Percentiles rank a stretch among this genome's conserved stretches.
These are phyloP conservation scores for Termitomyces sp. DNA, from an alignment of 768 basidiomycete species.

Conservation along the genomic window DNA sequence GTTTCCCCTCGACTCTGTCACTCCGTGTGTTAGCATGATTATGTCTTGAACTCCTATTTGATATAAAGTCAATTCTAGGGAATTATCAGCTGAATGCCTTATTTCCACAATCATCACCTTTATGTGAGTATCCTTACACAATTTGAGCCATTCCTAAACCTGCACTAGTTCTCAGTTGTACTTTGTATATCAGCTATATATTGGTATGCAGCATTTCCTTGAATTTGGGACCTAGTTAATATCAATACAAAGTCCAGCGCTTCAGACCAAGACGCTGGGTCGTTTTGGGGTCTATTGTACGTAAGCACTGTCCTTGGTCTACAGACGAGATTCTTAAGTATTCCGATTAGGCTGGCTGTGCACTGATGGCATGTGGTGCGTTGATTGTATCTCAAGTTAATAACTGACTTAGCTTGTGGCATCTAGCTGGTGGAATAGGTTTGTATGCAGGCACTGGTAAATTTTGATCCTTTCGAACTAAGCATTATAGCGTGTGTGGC, in stretches of 20 bases:
- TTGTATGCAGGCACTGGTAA: background rate
- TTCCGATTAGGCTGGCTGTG: conserved; percentile 15
- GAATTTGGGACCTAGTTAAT: background rate
- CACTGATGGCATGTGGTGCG: conserved; percentile 24
- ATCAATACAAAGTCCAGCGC: conserved; percentile 15
- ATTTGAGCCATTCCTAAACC: background rate
- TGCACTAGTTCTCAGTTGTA: conserved; percentile 17
- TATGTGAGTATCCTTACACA: conserved; percentile 23
- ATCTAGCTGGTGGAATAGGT: conserved; percentile 24
- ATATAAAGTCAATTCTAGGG: conserved; percentile 13
- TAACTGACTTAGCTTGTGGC: conserved; percentile 1
- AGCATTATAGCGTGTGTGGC: conserved; percentile 22
- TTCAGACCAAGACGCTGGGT: conserved; percentile 19
- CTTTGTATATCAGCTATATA: conserved; percentile 35
- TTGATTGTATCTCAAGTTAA: background rate
- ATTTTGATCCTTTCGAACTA: background rate
- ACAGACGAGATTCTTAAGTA: background rate
- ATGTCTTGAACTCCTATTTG: background rate
- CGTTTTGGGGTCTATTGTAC: conserved; percentile 21
- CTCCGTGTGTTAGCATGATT: conserved; percentile 24
- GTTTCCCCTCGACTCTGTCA: conserved; percentile 28
- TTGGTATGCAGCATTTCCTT: conserved; percentile 17
- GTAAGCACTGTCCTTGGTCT: conserved; percentile 1
- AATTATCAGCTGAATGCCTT: conserved; percentile 37
- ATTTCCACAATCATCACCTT: conserved; percentile 36